Conservation (phyloP, 441 rosid genomes). For the Geranium incanum region DNA sequence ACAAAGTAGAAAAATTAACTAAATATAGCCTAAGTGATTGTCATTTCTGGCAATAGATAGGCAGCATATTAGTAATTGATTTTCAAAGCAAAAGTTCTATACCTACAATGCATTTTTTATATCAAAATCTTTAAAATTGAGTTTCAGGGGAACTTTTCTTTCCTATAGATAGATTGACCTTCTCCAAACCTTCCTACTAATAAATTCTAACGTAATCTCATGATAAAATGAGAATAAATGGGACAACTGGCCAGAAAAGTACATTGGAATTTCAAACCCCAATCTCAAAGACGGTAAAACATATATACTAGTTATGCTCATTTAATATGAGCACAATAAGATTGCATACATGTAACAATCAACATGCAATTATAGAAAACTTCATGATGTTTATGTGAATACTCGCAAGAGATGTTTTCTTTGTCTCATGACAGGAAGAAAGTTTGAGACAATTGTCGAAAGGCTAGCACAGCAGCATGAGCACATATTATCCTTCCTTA, state of each 20-base stretch:
- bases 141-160: background rate
- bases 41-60: background rate
- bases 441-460: background rate
- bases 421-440: background rate
- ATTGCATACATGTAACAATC: background rate
- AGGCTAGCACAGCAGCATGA: background rate
- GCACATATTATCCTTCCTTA: background rate
- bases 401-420: background rate
- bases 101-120: background rate
- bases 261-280: background rate
- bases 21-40: background rate
- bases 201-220: background rate
- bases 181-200: background rate
- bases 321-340: background rate
- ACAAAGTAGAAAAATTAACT: too few relatives aligned
- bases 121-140: background rate
- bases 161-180: slow-evolving; percentile 3
- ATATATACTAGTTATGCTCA: background rate
- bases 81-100: background rate
- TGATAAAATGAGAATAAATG: background rate
- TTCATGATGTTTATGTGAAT: background rate
- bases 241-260: background rate
- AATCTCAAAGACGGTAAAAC: background rate
- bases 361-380: background rate
- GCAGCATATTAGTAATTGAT: background rate